Base-by-base conservation (phyloP, 768 basidiomycete genomes). In the Lepiota brunneoincarnata region DNA sequence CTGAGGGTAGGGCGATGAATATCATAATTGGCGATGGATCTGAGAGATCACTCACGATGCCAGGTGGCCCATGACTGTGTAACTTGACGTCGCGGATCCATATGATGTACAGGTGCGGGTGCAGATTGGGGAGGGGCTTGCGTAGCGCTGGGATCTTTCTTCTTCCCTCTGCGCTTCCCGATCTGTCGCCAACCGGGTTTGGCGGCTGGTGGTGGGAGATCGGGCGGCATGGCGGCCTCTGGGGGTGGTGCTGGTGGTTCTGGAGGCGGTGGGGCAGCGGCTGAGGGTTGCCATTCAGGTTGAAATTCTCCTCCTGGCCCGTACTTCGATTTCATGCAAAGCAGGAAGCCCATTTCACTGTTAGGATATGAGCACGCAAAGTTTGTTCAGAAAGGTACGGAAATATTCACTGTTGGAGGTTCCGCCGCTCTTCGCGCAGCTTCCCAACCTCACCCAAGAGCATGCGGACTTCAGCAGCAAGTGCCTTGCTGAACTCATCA, bases 281-380 rank as follows among this genome's bases (percentile, higher is more conserved):
- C 21, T n/a, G 53, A 14, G 12, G 53, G 53, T 6, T 72, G 84
- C 91, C 91, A 93, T n/a, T 89, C 84, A 6, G 86, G 80, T 62
- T 91, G 87, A 63, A 88, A 93, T 66, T 91, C 86, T 47, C 91
- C 91, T 52, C 89, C 90, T n/a, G 89, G 84, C 4, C 85, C 86
- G 59, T 91, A 89, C 64, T 88, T 88, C 37, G 87, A 77, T 66
- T 82, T 84, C 76, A 87, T 75, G 60, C 76, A 74, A 56, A 93
- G 67, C 21, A 93, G 72, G 53, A 76, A 81, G 23, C 87, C 91
- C 51, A 93, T 76, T 74, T 92, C 89, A 61, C 91, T 91, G 58
- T 10, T 58, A 40, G 21, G 21, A 6, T 0, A 28, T 50, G 14
- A 56, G n/a, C 56, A 21, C 36, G 42, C 36, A 24, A 43, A 38